Evolutionary conservation across 148 eudicot species (phyloP).

Genomic region (Fallopia convolvulus): DNA sequence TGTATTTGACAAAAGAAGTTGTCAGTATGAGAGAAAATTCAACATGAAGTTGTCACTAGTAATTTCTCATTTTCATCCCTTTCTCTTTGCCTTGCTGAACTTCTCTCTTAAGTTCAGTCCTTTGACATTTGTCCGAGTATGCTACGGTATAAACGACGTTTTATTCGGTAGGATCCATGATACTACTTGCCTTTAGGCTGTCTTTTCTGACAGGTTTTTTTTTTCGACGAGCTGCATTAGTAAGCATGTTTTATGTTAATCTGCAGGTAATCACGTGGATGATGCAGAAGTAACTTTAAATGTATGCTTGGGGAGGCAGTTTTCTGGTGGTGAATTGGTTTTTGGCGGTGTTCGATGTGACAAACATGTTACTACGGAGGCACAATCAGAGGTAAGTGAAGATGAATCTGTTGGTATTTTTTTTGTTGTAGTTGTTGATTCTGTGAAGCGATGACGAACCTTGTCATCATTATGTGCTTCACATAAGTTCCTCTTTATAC

Average conservation of each 20-base stretch:
- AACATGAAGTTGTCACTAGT: not conserved
- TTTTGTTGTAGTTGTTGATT: not conserved
- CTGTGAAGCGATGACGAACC: not conserved
- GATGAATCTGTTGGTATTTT: not conserved
- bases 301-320: conserved; percentile 78
- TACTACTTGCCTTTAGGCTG: not conserved
- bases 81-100: no score
- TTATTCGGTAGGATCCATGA: not conserved
- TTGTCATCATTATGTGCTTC: not conserved
- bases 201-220: not conserved
- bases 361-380: conserved; percentile 77
- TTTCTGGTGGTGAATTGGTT: conserved; percentile 86
- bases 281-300: conserved; percentile 90
- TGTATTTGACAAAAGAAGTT: not conserved
- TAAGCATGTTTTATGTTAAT: not conserved
- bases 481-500: not conserved
- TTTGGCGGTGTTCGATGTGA: conserved; percentile 93
- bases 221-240: not conserved
- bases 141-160: not conserved
- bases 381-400: conserved; percentile 56
- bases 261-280: conserved; percentile 89
- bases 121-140: no score
- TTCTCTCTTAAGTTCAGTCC: no score
- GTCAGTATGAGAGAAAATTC: not conserved
- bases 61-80: conserved; percentile 12